A percentile compares a stretch with the other conserved stretches of the same genome.
These are phyloP conservation scores for Fusarium virguliforme DNA, from an alignment of 2,329 filamentous ascomycete species.

Conservation along the genomic window DNA sequence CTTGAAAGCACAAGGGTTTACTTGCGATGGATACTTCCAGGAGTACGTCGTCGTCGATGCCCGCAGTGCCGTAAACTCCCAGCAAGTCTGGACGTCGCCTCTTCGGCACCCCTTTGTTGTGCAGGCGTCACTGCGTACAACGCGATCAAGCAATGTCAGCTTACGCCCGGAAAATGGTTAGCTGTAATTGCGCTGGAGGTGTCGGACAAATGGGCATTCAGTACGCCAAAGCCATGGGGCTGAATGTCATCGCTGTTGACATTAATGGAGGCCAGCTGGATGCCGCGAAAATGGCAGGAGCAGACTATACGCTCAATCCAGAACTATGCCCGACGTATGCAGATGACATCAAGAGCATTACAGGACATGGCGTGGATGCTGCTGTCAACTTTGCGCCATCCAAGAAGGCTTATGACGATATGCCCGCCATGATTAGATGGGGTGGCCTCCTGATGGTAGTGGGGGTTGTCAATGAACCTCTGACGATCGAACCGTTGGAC, in stretches of 20 bases:
- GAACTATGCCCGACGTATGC: neutral
- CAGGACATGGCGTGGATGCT: neutral
- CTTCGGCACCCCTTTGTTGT: conserved; percentile 8
- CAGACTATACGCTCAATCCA: neutral
- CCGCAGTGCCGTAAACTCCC: neutral
- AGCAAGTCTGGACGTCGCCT: neutral
- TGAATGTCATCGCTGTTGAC: conserved; percentile 2
- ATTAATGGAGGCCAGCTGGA: neutral
- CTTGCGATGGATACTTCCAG: conserved; percentile 9
- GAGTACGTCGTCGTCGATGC: conserved; percentile 9
- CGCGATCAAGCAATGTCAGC: neutral
- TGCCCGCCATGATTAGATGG: neutral
- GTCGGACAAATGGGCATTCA: conserved; percentile 5
- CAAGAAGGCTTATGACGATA: neutral
- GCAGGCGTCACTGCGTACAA: conserved; percentile 13
- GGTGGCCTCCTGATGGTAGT: conserved; percentile 6
- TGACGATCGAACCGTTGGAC: neutral
- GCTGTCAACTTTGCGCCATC: conserved; percentile 11
- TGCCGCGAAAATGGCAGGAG: neutral
- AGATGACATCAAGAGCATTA: neutral
- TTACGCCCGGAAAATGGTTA: neutral
- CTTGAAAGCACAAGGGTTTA: conserved; percentile 6
- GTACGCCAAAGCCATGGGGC: conserved; percentile 13
- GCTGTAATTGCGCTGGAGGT: conserved; percentile 4
- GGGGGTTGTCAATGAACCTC: neutral